These are phyloP conservation scores for Rheum nobile DNA, from an alignment of 148 eudicot genomes.

Conservation along the genomic window DNA sequence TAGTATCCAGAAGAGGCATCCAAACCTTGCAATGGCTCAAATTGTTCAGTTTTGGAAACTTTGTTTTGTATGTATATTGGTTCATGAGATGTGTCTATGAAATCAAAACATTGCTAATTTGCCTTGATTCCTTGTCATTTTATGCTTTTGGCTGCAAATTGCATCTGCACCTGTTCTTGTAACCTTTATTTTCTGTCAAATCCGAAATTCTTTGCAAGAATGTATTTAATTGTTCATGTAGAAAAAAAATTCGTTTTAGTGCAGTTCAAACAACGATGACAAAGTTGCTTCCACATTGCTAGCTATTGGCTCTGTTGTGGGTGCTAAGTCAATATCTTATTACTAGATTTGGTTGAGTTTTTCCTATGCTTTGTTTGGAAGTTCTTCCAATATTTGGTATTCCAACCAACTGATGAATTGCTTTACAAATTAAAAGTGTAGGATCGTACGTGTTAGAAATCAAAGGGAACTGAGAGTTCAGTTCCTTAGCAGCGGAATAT, in stretches of 20 bases:
- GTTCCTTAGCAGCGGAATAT: too few species aligned
- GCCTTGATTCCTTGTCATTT: not conserved
- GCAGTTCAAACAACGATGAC: not conserved
- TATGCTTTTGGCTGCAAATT: not conserved
- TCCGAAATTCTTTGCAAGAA: not conserved
- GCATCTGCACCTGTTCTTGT: too few species aligned
- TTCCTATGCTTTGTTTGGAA: not conserved
- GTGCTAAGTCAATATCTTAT: not conserved
- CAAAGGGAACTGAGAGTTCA: too few species aligned
- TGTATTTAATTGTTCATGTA: not conserved
- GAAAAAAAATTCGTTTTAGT: not conserved
- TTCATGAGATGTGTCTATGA: not conserved
- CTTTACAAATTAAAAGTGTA: too few species aligned
- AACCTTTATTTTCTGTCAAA: not conserved
- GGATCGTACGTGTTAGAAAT: too few species aligned
- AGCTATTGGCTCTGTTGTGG: not conserved
- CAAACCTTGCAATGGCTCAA: not conserved
- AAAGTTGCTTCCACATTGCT: not conserved
- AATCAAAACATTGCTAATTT: not conserved
- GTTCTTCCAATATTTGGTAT: not conserved
- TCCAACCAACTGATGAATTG: not conserved
- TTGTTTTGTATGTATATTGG: not conserved
- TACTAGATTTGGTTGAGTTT: not conserved
- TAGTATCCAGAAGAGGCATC: not conserved
- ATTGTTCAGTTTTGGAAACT: not conserved